Evolutionary conservation across 352 stramenopile species (phyloP), one percentile per base, ranked within the genome.

Genomic region (Phytopythium oedochilum): DNA sequence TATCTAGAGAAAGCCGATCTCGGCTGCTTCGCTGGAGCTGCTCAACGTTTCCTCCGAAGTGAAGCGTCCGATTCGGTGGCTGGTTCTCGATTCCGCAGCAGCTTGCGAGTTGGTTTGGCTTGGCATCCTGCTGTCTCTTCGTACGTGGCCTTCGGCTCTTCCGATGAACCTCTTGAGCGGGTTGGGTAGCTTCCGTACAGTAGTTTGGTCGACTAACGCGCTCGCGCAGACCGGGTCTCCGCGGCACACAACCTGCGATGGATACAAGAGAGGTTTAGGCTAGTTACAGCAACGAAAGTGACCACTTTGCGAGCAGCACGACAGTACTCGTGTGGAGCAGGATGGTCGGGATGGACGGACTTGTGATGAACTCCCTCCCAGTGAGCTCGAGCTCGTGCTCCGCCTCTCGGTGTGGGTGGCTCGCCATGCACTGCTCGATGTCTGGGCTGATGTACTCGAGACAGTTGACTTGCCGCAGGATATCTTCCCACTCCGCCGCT

Each of bases 361-460:
- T 92, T 12, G 64, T 57, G 17, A 90, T 39, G 56, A 92, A 92
- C 44, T 92, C 82, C 38, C 60, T 55, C 1, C 82, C 82, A 18
- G 57, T 79, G 2, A 83, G 55, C 1, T 92, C 82, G 0, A 92
- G 65, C 14, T 92, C 82, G 69, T 87, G 68, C 40, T 80, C 80
- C 23, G 60, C 75, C 68, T 79, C 64, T 36, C 75, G 55, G 11
- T 55, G 52, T 8, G 36, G 61, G 8, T 87, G 65, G 0, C 42
- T 47, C 18, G 60, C 57, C 7, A 92, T 65, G 34, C 63, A 86
- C 5, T 55, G 39, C 4, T 76, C 61, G 18, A 92, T 56, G 31
- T 92, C 79, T 12, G 83, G 83, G 17, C 83, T 92, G 43, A 86
- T 59, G 51, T 92, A 92, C 32, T 88, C 72, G 3, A 83, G 40